These are phyloP conservation scores for Malania oleifera DNA, from an alignment of 164 flowering plant genomes.

Conservation along the genomic window DNA sequence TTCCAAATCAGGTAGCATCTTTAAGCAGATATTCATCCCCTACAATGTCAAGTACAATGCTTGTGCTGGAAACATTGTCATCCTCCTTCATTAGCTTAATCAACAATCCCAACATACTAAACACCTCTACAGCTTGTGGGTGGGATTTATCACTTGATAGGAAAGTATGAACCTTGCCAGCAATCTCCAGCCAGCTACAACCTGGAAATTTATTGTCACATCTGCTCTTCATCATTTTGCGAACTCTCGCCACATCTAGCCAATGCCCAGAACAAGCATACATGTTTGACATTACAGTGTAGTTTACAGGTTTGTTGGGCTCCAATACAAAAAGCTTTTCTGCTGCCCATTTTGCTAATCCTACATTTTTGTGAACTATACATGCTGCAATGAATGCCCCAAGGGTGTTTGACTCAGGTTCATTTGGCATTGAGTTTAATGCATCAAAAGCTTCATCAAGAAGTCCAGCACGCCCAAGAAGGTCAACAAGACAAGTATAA, in stretches of 20 bases:
- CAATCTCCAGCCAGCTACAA: slow-evolving; percentile 57
- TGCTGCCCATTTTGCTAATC: slow-evolving; percentile 48
- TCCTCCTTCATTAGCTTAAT: slow-evolving; percentile 24
- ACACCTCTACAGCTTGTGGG: slow-evolving; percentile 24
- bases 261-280: slow-evolving; percentile 53
- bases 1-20: too few species aligned
- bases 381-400: slow-evolving; percentile 62
- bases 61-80: background rate
- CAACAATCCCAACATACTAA: slow-evolving; percentile 25
- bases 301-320: slow-evolving; percentile 46
- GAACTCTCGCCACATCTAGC: slow-evolving; percentile 43
- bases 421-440: slow-evolving; percentile 34
- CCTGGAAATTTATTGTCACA: slow-evolving; percentile 45
- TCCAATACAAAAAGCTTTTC: slow-evolving; percentile 44
- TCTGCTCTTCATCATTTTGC: slow-evolving; percentile 36
- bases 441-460: slow-evolving; percentile 44
- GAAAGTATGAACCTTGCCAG: slow-evolving; percentile 33
- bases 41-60: too few species aligned
- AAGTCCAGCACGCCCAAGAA: slow-evolving; percentile 61
- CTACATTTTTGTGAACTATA: slow-evolving; percentile 37
- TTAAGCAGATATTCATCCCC: too few species aligned
- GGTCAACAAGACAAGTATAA: slow-evolving; percentile 60
- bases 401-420: slow-evolving; percentile 28
- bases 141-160: slow-evolving; percentile 38
- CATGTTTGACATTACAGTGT: slow-evolving; percentile 43